Evolutionary conservation across 805 yeast genomes (phyloP).

Genomic region (Grigorovia transvaalensis): DNA sequence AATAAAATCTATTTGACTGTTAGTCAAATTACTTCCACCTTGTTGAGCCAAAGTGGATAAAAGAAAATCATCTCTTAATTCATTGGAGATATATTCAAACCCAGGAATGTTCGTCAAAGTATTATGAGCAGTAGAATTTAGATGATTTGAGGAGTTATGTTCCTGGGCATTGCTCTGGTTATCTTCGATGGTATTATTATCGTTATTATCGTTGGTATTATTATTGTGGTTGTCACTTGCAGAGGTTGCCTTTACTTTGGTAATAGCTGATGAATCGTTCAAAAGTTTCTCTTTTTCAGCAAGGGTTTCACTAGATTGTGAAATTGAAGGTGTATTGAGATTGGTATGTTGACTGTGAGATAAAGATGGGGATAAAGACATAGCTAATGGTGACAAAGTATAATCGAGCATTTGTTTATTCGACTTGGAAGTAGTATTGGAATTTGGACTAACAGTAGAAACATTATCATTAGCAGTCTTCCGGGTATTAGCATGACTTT

Average conservation of each 20-base stretch:
- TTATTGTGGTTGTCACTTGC: neutral
- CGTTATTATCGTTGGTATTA: neutral
- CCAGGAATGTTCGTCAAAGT: slow-evolving; percentile 6
- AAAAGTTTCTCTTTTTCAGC: neutral
- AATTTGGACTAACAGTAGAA: neutral
- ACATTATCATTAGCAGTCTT: neutral
- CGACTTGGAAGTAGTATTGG: neutral
- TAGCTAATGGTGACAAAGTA: neutral
- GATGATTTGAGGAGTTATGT: neutral
- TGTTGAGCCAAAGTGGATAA: slow-evolving; percentile 61
- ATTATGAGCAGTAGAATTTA: neutral
- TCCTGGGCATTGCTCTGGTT: neutral
- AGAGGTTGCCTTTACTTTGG: neutral
- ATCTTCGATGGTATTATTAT: neutral
- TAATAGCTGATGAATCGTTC: neutral
- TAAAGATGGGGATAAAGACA: neutral
- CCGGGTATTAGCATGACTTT: neutral
- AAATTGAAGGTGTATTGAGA: neutral
- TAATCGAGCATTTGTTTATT: neutral
- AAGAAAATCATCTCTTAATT: slow-evolving; percentile 59
- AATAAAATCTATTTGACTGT: slow-evolving; percentile 1
- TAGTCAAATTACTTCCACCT: slow-evolving; percentile 2
- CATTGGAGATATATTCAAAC: slow-evolving; percentile 51
- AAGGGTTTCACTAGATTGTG: neutral
- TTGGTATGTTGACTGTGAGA: neutral